Evolutionary conservation across 2,329 filamentous ascomycete genomes (phyloP).

Genomic region (Raffaelea albimanens): DNA sequence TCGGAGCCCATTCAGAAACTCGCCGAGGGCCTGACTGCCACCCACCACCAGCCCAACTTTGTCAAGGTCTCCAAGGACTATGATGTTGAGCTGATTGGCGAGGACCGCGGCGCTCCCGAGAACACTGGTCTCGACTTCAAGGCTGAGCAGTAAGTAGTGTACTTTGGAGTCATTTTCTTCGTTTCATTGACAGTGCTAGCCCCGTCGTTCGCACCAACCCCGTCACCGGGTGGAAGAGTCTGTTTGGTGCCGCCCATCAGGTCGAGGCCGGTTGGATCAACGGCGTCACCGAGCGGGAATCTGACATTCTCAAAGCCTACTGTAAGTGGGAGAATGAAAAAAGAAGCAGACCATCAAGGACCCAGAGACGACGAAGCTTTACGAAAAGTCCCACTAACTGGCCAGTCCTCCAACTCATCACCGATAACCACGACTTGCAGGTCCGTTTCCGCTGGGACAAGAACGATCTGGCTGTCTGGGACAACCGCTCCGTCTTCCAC

Average conservation of each 20-base stretch:
- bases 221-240: conserved; percentile 22
- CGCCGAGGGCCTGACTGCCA: conserved; percentile 18
- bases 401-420: conserved; percentile 18
- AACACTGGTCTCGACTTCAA: conserved; percentile 19
- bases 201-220: conserved; percentile 20
- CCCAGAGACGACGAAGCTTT: not conserved
- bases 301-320: conserved; percentile 17
- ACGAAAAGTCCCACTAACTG: not conserved
- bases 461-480: conserved; percentile 21
- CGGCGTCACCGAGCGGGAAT: conserved; percentile 23
- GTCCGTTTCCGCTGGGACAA: conserved; percentile 21
- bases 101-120: conserved; percentile 18
- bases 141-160: conserved; percentile 21
- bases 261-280: conserved; percentile 19
- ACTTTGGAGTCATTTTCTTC: conserved; percentile 18
- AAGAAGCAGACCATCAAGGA: no score
- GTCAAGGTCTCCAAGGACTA: conserved; percentile 23
- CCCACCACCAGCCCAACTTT: conserved; percentile 22
- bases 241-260: conserved; percentile 21
- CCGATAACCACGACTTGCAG: conserved; percentile 22
- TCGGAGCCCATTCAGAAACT: conserved; percentile 17
- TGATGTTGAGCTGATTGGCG: conserved; percentile 23
- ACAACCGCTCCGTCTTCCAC: conserved; percentile 22
- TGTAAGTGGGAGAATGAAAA: conserved; percentile 8
- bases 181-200: conserved; percentile 4